phyloP scores from a whole-genome alignment of 768 basidiomycete species.

The Rhodotorula taiwanensis region DNA sequence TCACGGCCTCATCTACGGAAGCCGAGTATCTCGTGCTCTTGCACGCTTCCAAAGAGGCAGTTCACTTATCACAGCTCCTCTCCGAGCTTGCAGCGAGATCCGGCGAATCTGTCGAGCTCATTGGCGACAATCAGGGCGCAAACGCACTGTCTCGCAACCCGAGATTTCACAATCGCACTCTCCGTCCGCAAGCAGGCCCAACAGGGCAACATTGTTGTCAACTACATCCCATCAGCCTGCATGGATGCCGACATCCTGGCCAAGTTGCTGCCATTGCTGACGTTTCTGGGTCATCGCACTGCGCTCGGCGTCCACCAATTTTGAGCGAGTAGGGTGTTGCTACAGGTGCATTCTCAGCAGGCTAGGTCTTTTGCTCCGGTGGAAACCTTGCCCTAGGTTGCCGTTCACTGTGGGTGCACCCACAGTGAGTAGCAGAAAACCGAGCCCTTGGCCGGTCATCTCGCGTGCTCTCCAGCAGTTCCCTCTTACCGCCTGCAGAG shows the following conservation, averaged over 20 bases:
- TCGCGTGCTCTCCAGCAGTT: too few species aligned
- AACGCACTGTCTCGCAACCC: slow-evolving; percentile 43
- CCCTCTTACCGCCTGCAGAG: too few species aligned
- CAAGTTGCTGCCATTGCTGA: slow-evolving; percentile 39
- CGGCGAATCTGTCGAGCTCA: slow-evolving; percentile 1
- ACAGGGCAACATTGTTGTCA: slow-evolving; percentile 27
- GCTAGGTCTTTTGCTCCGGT: too few species aligned
- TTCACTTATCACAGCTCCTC: slow-evolving; percentile 20
- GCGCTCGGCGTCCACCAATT: background rate
- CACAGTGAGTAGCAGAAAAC: too few species aligned
- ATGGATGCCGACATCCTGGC: slow-evolving; percentile 41
- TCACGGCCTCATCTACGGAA: slow-evolving; percentile 35
- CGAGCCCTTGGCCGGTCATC: too few species aligned
- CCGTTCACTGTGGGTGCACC: too few species aligned
- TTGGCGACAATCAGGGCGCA: slow-evolving; percentile 43
- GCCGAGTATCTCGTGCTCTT: slow-evolving; percentile 48
- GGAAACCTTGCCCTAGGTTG: too few species aligned
- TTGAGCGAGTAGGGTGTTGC: slow-evolving; percentile 6
- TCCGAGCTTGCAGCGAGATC: background rate
- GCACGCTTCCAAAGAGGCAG: background rate
- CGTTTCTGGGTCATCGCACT: background rate
- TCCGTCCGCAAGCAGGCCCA: slow-evolving; percentile 43
- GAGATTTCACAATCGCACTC: slow-evolving; percentile 44
- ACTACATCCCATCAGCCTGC: slow-evolving; percentile 34
- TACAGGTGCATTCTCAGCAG: background rate